Evolutionary conservation across 1,284 basidiomycete genomes (phyloP), one percentile per base, ranked within the genome.

Genomic region (Leccinum variabile): DNA sequence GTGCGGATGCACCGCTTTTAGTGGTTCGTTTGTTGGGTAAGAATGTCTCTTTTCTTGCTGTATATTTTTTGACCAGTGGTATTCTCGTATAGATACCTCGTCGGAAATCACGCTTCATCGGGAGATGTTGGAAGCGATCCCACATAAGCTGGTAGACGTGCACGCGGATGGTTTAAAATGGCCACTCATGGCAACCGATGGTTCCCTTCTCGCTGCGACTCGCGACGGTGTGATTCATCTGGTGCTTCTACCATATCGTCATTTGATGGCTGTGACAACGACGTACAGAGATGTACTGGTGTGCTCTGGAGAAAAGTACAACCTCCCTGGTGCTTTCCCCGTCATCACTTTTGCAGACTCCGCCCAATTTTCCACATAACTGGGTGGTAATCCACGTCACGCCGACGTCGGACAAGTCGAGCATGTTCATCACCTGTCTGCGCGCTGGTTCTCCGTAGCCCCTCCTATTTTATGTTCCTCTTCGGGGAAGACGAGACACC

Each of bases 371-470:
- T 1, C 95, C 97, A 0, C 66, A 74, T 3, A 83, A 90, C 65
- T 98, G 97, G 95, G 91, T 89, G 5, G 84, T 96, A 13, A 80
- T 98, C 59, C 93, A 90, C 65, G 87, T 99, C 67, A 90, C 84
- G 28, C 28, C 28, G 28, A 28, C 28, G 28, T 28, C 28, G 5
- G 28, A 28, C 28, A 28, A 28, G 28, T 28, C 28, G 28, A 28
- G 28, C 28, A 28, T 28, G 28, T 28, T 28, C 28, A 28, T 28
- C 28, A 28, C 28, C 28, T 28, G 28, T 28, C 28, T 28, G 28
- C 28, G 28, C 28, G 65, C 85, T 2, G 80, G 56, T 4, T 63
- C 82, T 3, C 76, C 78, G 7, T 78, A 83, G 3, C 91, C 94
- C 0, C 78, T 97, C 32, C 82, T 97, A 11, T 95, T 98, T 76